Evolutionary conservation across 805 yeast genomes (phyloP).

Genomic region (Barnettozyma sucrosica): DNA sequence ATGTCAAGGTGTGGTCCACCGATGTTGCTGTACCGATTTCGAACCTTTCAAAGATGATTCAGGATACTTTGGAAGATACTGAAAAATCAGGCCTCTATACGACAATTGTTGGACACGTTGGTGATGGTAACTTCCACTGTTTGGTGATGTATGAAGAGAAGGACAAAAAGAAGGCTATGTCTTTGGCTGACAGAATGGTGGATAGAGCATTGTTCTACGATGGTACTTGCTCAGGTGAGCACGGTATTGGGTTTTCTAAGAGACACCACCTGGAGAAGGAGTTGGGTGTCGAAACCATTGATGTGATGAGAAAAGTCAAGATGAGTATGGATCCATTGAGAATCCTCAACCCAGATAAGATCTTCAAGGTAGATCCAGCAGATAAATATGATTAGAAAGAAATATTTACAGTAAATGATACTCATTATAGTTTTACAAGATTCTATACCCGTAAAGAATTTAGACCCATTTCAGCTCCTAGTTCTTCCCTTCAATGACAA

Average conservation of each 20-base stretch:
- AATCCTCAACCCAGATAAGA: slow-evolving; percentile 73
- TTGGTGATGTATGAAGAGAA: slow-evolving; percentile 53
- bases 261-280: slow-evolving; percentile 54
- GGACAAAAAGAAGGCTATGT: slow-evolving; percentile 40
- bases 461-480: background rate
- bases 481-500: background rate
- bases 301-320: slow-evolving; percentile 68
- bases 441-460: background rate
- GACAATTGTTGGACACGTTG: slow-evolving; percentile 74
- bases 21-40: slow-evolving; percentile 82
- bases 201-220: slow-evolving; percentile 58
- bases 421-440: background rate
- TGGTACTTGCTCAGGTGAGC: slow-evolving; percentile 85
- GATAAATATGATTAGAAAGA: slow-evolving; percentile 4
- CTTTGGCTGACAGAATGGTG: slow-evolving; percentile 59
- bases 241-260: slow-evolving; percentile 78
- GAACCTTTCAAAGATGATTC: slow-evolving; percentile 52
- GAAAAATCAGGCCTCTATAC: slow-evolving; percentile 45
- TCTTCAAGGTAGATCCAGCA: slow-evolving; percentile 59
- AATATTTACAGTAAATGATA: background rate
- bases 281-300: slow-evolving; percentile 60
- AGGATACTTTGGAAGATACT: slow-evolving; percentile 55
- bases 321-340: slow-evolving; percentile 67
- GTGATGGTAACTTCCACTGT: slow-evolving; percentile 79
- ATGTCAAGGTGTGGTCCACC: slow-evolving; percentile 61